These are phyloP conservation scores for Scleroderma bovista DNA, from an alignment of 768 basidiomycete species.

Conservation along the genomic window DNA sequence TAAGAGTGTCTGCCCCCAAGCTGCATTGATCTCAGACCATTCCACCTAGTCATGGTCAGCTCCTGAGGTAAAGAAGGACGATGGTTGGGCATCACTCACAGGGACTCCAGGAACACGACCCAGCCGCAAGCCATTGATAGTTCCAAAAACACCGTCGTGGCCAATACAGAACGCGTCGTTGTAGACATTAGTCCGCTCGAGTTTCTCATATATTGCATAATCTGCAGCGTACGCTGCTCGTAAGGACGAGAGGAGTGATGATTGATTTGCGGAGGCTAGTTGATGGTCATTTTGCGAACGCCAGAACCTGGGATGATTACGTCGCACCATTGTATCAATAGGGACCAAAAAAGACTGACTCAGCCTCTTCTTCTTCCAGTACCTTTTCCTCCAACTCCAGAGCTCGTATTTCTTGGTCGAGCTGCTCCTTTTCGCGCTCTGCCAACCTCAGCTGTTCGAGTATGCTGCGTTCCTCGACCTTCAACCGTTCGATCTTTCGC, in stretches of 20 bases:
- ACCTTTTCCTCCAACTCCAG: conserved; percentile 74
- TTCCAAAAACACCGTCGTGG: conserved; percentile 91
- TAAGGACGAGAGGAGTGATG: conserved; percentile 63
- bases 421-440: conserved; percentile 69
- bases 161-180: conserved; percentile 95
- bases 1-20: conserved; percentile 95
- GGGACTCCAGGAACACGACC: conserved; percentile 82
- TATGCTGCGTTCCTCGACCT: conserved; percentile 59
- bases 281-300: conserved; percentile 69
- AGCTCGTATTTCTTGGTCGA: conserved; percentile 65
- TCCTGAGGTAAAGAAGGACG: conserved; percentile 1
- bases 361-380: conserved; percentile 78
- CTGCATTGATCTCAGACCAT: conserved; percentile 98
- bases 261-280: conserved; percentile 57
- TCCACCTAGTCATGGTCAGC: conserved; percentile 58
- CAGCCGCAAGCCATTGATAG: conserved; percentile 93
- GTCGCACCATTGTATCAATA: background rate
- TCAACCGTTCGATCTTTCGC: conserved; percentile 67
- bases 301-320: conserved; percentile 62
- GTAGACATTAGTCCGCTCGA: conserved; percentile 91
- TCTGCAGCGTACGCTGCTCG: conserved; percentile 77
- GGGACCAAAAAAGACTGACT: conserved; percentile 42
- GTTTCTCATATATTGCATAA: conserved; percentile 69
- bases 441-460: conserved; percentile 71
- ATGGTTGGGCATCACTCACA: conserved; percentile 37